A percentile compares a stretch with the other conserved stretches of the same genome.
These are phyloP conservation scores for Dactylorhiza incarnata DNA, from an alignment of 106 monocot species.

Conservation along the genomic window DNA sequence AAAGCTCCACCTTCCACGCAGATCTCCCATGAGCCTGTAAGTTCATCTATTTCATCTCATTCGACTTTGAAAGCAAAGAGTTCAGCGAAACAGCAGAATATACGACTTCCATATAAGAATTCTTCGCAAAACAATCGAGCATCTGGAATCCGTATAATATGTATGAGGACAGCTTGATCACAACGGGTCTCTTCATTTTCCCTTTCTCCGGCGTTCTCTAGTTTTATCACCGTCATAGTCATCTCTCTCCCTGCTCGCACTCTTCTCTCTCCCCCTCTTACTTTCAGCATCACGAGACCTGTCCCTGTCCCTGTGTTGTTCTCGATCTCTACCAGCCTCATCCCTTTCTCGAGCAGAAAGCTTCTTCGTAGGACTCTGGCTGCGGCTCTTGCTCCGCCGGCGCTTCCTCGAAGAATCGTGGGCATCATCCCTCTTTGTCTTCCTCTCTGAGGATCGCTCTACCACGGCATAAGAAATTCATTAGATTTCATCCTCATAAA, in stretches of 20 bases:
- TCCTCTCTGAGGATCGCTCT: slow-evolving; percentile 61
- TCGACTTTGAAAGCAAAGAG: not conserved
- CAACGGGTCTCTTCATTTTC: slow-evolving; percentile 8
- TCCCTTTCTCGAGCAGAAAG: slow-evolving; percentile 30
- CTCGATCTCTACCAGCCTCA: slow-evolving; percentile 26
- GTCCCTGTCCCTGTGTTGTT: slow-evolving; percentile 34
- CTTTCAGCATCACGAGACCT: slow-evolving; percentile 35
- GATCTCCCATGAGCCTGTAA: not conserved
- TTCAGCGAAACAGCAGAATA: not conserved
- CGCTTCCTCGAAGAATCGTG: slow-evolving; percentile 65
- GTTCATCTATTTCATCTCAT: not conserved
- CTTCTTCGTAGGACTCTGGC: slow-evolving; percentile 62
- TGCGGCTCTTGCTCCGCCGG: slow-evolving; percentile 62
- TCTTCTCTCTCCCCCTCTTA: slow-evolving; percentile 62
- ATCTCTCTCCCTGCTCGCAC: slow-evolving; percentile 70
- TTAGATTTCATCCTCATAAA: not conserved
- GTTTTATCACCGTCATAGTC: slow-evolving; percentile 26
- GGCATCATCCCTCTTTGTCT: slow-evolving; percentile 41
- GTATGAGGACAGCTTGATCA: not conserved
- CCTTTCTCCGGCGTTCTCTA: slow-evolving; percentile 25
- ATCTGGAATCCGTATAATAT: not conserved
- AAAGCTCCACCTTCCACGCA: not conserved
- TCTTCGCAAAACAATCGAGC: not conserved
- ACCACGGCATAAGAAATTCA: slow-evolving; percentile 11
- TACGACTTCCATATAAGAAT: not conserved